These are phyloP conservation scores for Pneumocystis wakefieldiae DNA, from an alignment of 1,139 yeast species.

Conservation along the genomic window DNA sequence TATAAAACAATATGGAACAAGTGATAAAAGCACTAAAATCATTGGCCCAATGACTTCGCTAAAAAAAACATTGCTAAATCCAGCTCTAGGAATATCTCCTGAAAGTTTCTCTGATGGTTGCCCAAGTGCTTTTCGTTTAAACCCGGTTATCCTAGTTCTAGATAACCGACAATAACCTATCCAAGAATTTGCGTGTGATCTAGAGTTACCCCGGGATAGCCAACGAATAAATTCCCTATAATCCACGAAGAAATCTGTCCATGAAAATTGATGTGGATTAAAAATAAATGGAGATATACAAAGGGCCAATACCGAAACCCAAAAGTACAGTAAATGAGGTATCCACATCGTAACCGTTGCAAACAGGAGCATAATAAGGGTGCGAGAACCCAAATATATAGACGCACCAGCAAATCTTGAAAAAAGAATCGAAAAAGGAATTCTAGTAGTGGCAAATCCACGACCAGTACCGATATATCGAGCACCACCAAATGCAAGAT, in stretches of 20 bases:
- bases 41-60: constrained; percentile 79
- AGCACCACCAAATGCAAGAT: constrained; percentile 97
- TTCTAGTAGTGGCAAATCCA: constrained; percentile 98
- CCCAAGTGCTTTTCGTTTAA: constrained; percentile 67
- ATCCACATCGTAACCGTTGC: constrained; percentile 95
- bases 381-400: constrained; percentile 90
- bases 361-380: constrained; percentile 72
- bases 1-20: constrained; percentile 80
- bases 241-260: constrained; percentile 97
- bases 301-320: constrained; percentile 86
- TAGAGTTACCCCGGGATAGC: constrained; percentile 96
- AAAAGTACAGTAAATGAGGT: constrained; percentile 93
- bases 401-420: constrained; percentile 96
- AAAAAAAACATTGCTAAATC: constrained; percentile 68
- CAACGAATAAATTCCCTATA: constrained; percentile 97
- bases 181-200: constrained; percentile 99
- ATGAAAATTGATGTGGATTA: constrained; percentile 97
- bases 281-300: constrained; percentile 86
- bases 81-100: constrained; percentile 91
- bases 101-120: constrained; percentile 57
- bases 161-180: constrained; percentile 91
- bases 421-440: constrained; percentile 87
- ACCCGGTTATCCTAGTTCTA: constrained; percentile 95
- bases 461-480: constrained; percentile 98
- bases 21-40: constrained; percentile 78